Evolutionary conservation across 2,329 filamentous ascomycete species (phyloP).

Genomic region (Thelonectria olida): DNA sequence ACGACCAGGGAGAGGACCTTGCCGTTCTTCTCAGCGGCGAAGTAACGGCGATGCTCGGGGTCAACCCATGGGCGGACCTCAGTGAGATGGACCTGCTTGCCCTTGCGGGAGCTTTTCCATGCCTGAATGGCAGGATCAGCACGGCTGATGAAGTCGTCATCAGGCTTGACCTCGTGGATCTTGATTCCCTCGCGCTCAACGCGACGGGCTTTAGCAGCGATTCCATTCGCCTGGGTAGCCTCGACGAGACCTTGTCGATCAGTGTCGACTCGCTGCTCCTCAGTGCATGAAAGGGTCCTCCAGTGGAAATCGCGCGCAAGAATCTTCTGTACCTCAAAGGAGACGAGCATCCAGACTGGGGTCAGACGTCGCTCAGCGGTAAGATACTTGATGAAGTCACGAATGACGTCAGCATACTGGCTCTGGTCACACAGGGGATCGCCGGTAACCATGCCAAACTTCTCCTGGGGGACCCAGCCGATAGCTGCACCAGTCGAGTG

Average conservation of each 20-base stretch:
- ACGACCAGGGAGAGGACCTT: slow-evolving; percentile 82
- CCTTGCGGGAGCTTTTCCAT: slow-evolving; percentile 84
- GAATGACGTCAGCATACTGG: slow-evolving; percentile 79
- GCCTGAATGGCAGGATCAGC: slow-evolving; percentile 78
- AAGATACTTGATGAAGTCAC: slow-evolving; percentile 78
- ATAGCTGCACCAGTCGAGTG: slow-evolving; percentile 86
- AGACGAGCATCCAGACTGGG: slow-evolving; percentile 91
- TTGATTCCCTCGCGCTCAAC: slow-evolving; percentile 87
- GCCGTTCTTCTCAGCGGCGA: slow-evolving; percentile 80
- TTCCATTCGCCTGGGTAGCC: slow-evolving; percentile 45
- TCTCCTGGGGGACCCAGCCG: slow-evolving; percentile 79
- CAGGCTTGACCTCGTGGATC: slow-evolving; percentile 76
- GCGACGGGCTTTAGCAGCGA: slow-evolving; percentile 80
- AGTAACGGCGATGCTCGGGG: slow-evolving; percentile 83
- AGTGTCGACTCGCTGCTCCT: slow-evolving; percentile 87
- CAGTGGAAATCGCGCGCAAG: slow-evolving; percentile 84
- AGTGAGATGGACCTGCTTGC: slow-evolving; percentile 87
- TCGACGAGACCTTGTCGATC: slow-evolving; percentile 69
- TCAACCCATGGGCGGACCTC: slow-evolving; percentile 92
- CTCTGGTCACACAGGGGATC: slow-evolving; percentile 84
- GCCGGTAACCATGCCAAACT: slow-evolving; percentile 85
- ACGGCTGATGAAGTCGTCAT: slow-evolving; percentile 74
- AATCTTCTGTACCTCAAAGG: slow-evolving; percentile 79
- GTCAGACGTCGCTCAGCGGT: slow-evolving; percentile 75
- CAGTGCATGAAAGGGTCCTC: slow-evolving; percentile 88